Conservation (phyloP, 2,329 filamentous ascomycete genomes). For the Fusarium armeniacum region DNA sequence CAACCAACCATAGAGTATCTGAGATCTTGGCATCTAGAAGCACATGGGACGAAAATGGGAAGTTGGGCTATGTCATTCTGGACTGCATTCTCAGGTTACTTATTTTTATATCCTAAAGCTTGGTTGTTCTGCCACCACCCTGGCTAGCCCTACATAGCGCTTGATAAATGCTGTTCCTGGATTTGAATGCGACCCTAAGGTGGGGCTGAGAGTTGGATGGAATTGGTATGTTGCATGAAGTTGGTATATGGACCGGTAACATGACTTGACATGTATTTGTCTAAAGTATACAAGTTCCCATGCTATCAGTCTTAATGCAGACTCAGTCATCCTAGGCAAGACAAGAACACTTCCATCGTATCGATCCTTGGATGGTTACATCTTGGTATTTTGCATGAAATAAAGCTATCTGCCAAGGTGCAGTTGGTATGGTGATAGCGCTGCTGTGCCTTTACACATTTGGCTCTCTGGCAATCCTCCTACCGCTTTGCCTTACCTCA, state of each 20-base stretch:
- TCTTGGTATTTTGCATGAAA: not conserved
- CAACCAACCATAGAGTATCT: not conserved
- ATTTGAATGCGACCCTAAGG: not conserved
- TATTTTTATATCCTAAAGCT: not conserved
- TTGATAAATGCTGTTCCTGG: not conserved
- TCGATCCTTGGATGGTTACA: not conserved
- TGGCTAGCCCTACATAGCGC: not conserved
- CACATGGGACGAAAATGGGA: not conserved
- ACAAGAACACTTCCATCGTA: not conserved
- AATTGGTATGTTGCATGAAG: not conserved
- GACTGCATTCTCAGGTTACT: not conserved
- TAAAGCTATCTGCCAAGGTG: not conserved
- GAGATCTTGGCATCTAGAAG: not conserved
- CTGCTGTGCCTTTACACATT: not conserved
- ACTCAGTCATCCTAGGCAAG: not conserved
- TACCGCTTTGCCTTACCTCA: too few relatives aligned
- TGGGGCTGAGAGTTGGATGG: not conserved
- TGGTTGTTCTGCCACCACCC: not conserved
- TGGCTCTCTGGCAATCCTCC: not conserved
- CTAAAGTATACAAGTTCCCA: not conserved
- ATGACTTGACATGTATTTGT: not conserved
- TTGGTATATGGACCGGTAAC: not conserved
- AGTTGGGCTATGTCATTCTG: not conserved
- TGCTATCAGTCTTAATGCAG: not conserved
- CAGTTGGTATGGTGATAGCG: too few relatives aligned